Evolutionary conservation across 495 filamentous ascomycete species (phyloP).

Genomic region (Penicillium alfredii): DNA sequence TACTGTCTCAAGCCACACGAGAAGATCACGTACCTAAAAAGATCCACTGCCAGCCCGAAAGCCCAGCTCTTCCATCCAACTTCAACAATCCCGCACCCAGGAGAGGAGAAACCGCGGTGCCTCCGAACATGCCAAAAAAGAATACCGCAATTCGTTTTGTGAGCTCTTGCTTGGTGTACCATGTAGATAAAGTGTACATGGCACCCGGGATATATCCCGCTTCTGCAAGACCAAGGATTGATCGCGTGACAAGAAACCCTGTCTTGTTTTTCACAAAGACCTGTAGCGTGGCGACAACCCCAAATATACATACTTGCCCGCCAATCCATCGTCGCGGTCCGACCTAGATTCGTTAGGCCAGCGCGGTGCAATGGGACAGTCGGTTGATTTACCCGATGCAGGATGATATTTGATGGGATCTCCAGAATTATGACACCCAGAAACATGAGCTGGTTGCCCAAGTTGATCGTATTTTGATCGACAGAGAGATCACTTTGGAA

Average conservation of each 20-base stretch:
- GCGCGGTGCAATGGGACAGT: not conserved
- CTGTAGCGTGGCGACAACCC: slow-evolving; percentile 46
- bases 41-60: slow-evolving; percentile 55
- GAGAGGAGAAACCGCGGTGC: slow-evolving; percentile 42
- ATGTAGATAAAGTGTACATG: slow-evolving; percentile 51
- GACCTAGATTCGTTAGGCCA: slow-evolving; percentile 26
- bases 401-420: slow-evolving; percentile 47
- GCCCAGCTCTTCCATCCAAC: slow-evolving; percentile 43
- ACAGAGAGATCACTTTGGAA: slow-evolving; percentile 42
- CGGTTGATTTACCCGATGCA: slow-evolving; percentile 13
- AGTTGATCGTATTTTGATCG: slow-evolving; percentile 47
- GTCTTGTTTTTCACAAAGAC: slow-evolving; percentile 42
- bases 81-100: slow-evolving; percentile 39
- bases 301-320: slow-evolving; percentile 47
- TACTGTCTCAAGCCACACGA: too few relatives aligned
- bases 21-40: slow-evolving; percentile 40
- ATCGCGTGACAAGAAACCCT: slow-evolving; percentile 39
- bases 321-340: slow-evolving; percentile 48
- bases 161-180: slow-evolving; percentile 48
- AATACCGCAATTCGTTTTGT: slow-evolving; percentile 46
- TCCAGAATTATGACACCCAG: slow-evolving; percentile 49
- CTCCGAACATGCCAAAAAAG: slow-evolving; percentile 48
- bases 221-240: slow-evolving; percentile 47
- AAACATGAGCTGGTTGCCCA: slow-evolving; percentile 49
- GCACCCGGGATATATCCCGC: slow-evolving; percentile 53